Base-by-base conservation (phyloP, 2,329 filamentous ascomycete species). In the Macroventuria anomochaeta region DNA sequence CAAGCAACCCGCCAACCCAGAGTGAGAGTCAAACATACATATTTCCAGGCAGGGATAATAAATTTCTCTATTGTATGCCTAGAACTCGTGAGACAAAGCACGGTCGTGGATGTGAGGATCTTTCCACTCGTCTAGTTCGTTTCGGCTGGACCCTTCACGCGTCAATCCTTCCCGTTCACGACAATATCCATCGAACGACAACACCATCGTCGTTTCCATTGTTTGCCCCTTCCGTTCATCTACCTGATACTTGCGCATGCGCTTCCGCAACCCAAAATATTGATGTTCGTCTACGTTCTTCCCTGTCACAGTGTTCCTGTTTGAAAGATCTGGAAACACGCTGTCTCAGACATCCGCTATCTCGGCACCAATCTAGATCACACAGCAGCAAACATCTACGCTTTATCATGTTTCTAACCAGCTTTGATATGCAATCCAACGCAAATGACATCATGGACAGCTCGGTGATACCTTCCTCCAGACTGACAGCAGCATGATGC, bases 321-420 rank as follows among this genome's bases (percentile, higher is more conserved):
- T 49, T 46, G 51, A 34, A 46, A 40, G 44, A 34, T 29, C 34
- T 46, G 44, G 51, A 54, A 49, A 54, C 38, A 43, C n/a, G 39
- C 20, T 54, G 51, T 54, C 51, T 54, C 51, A 49, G 51, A 54
- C 40, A 49, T 31, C 39, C 51, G 34, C 51, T 46, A 49, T 40
- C 28, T 34, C 44, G 32, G 51, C 44, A 54, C 51, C 34, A 54
- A 54, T 49, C 44, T 36, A 46, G 46, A 41, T 40, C 51, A 36
- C 33, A 46, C 39, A 25, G 34, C 44, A 54, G 51, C 33, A 37
- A 31, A 21, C 28, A 26, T 37, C 28, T 40, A 40, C 40, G 10
- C 34, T 31, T 25, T 44, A 11, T 32, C 40, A 12, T 34, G n/a
- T 13, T 44, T 20, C 6, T 17, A 29, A 25, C 7, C 29, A 20